Evolutionary conservation across 805 yeast species (phyloP).

Genomic region (Saturnispora gosingensis): DNA sequence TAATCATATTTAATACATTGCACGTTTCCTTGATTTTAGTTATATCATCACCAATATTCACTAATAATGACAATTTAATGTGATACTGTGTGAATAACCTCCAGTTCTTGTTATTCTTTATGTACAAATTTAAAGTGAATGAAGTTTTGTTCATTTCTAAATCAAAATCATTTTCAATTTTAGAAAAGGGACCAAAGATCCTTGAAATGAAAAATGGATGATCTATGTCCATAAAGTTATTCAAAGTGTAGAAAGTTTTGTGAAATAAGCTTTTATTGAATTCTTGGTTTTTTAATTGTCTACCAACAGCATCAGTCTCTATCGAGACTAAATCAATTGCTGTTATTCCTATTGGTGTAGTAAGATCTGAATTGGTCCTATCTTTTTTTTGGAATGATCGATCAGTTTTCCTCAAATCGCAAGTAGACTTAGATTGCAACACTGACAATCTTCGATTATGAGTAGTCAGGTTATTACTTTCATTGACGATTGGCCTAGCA

Average conservation of each 20-base stretch:
- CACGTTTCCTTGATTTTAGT: constrained; percentile 16
- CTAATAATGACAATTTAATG: constrained; percentile 23
- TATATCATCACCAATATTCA: constrained; percentile 26
- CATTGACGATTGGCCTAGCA: neutral
- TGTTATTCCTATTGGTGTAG: neutral
- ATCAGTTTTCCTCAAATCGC: neutral
- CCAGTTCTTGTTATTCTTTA: constrained; percentile 17
- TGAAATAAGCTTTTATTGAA: constrained; percentile 23
- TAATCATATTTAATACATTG: constrained; percentile 19
- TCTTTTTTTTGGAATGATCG: constrained; percentile 2
- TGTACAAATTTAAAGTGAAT: constrained; percentile 19
- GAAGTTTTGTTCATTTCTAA: constrained; percentile 17
- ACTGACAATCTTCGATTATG: neutral
- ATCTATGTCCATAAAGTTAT: constrained; percentile 18
- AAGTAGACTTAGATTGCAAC: constrained; percentile 5
- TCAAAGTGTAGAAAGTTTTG: constrained; percentile 31
- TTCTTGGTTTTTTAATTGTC: constrained; percentile 24
- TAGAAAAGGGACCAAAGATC: constrained; percentile 19
- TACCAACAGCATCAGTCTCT: constrained; percentile 15
- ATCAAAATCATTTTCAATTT: constrained; percentile 20
- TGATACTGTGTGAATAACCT: constrained; percentile 18
- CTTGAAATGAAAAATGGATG: constrained; percentile 31
- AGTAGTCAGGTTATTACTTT: neutral
- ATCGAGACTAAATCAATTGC: neutral
- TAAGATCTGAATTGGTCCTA: neutral